Conservation (phyloP, 2,329 filamentous ascomycete species). For the Pseudogymnoascus sp. region DNA sequence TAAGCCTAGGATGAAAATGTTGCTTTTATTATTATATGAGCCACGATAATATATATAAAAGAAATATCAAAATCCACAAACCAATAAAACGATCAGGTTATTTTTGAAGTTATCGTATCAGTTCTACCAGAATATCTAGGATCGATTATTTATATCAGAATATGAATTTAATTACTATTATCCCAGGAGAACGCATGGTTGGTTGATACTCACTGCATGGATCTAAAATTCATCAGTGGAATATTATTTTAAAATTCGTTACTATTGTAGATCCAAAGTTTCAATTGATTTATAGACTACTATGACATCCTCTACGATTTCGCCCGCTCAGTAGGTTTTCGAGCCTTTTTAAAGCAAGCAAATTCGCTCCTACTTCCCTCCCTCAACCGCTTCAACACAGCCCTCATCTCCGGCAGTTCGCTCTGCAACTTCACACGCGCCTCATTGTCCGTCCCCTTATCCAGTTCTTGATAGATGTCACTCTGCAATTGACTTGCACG, state of each 20-base stretch:
- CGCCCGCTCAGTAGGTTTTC: conserved; percentile 14
- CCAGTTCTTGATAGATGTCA: conserved; percentile 86
- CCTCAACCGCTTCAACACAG: conserved; percentile 72
- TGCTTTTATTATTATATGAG: too few species aligned
- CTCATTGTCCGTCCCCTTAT: conserved; percentile 81
- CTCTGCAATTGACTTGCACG: conserved; percentile 74
- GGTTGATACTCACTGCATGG: too few species aligned
- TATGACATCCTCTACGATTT: neutral
- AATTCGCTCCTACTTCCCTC: conserved; percentile 82
- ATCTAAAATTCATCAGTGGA: neutral
- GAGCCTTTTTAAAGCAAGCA: conserved; percentile 65
- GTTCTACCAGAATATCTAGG: too few species aligned
- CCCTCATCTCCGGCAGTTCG: conserved; percentile 84
- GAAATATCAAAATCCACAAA: too few species aligned
- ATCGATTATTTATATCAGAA: too few species aligned
- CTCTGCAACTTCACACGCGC: conserved; percentile 72
- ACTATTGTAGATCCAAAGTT: neutral
- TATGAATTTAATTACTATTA: too few species aligned
- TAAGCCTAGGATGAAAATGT: too few species aligned
- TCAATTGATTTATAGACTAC: neutral
- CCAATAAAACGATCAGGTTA: too few species aligned
- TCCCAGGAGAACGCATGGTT: too few species aligned
- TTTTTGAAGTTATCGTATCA: too few species aligned
- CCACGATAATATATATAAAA: too few species aligned
- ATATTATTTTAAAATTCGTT: neutral